Evolutionary conservation across 2,329 filamentous ascomycete genomes (phyloP), one percentile per base, ranked within the genome.

Genomic region (Ascochyta rabiei): DNA sequence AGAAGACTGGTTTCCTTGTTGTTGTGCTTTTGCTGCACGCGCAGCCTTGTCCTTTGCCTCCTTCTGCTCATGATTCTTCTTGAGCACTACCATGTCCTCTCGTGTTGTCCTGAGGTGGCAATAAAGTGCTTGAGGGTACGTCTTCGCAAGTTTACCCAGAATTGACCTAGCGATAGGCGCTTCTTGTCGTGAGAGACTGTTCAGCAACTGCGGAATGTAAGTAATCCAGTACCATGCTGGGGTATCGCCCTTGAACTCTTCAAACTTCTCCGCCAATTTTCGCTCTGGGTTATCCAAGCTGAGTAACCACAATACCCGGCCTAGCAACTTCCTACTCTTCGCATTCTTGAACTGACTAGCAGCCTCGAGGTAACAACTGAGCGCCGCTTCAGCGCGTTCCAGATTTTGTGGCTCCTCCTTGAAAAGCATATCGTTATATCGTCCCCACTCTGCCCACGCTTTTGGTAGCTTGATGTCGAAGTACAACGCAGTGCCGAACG

Each of bases 191-290:
- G 90, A 91, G 45, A 99, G 82, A 47, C 93, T 95, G 38, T 91
- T 93, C 28, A 99, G 85, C 37, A 99, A 83, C 75, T 99, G 95
- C 16, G 95, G 95, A 60, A 99, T 98, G 74, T 96, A 99, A 0
- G 93, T 98, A 64, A 98, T 97, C 95, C 95, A 99, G 78, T 98
- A 99, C 95, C 95, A 99, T 12, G 96, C 91, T 0, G 93, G 92
- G 2, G 92, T 96, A 66, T 99, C 96, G 46, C 95, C 95, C 80
- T 98, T 97, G 79, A 95, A 99, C 64, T 93, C 91, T 62, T 96
- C 91, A 63, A 97, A 99, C 12, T 93, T 91, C 65, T 86, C 82
- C 0, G 91, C 89, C 56, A 99, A 88, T 33, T 85, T 88, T 12
- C 91, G 91, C 70, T 91, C 91, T 0, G 90, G 82, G 68, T 97